Percentiles rank a stretch among this genome's conserved stretches.
Conservation (phyloP, 2,329 filamentous ascomycete species). For the Calonectria multiphialidica region DNA sequence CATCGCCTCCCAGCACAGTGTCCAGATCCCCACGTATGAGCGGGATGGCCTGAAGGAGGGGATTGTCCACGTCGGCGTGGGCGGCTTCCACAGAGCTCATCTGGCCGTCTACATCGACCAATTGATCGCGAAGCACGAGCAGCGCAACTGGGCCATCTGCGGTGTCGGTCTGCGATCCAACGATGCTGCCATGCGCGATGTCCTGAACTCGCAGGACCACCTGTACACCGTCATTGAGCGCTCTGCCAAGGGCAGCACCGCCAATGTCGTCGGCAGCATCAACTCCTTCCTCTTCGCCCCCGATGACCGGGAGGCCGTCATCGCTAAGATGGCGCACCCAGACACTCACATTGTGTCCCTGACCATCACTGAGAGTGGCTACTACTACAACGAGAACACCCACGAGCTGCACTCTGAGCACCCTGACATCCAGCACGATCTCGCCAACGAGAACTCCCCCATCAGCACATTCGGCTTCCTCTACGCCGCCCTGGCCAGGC, state of each 20-base stretch:
- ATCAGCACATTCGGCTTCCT: slow-evolving; percentile 65
- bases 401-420: slow-evolving; percentile 62
- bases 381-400: slow-evolving; percentile 71
- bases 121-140: slow-evolving; percentile 59
- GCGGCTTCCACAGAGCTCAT: slow-evolving; percentile 67
- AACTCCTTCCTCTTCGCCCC: slow-evolving; percentile 65
- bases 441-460: slow-evolving; percentile 57
- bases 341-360: slow-evolving; percentile 67
- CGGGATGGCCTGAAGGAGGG: slow-evolving; percentile 63
- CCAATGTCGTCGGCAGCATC: slow-evolving; percentile 64
- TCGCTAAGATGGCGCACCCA: slow-evolving; percentile 66
- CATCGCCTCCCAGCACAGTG: slow-evolving; percentile 38
- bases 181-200: slow-evolving; percentile 64
- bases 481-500: slow-evolving; percentile 61
- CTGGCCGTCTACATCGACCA: slow-evolving; percentile 64
- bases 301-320: slow-evolving; percentile 63
- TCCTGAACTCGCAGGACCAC: slow-evolving; percentile 59
- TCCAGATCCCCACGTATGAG: slow-evolving; percentile 55
- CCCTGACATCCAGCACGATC: slow-evolving; percentile 62
- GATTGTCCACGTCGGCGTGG: slow-evolving; percentile 66
- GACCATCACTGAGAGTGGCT: slow-evolving; percentile 68
- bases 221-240: slow-evolving; percentile 68
- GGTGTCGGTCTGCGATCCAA: slow-evolving; percentile 64
- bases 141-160: slow-evolving; percentile 62
- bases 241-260: slow-evolving; percentile 61